Conservation (phyloP, 2,329 filamentous ascomycete genomes). For the Metarhizium rileyi region DNA sequence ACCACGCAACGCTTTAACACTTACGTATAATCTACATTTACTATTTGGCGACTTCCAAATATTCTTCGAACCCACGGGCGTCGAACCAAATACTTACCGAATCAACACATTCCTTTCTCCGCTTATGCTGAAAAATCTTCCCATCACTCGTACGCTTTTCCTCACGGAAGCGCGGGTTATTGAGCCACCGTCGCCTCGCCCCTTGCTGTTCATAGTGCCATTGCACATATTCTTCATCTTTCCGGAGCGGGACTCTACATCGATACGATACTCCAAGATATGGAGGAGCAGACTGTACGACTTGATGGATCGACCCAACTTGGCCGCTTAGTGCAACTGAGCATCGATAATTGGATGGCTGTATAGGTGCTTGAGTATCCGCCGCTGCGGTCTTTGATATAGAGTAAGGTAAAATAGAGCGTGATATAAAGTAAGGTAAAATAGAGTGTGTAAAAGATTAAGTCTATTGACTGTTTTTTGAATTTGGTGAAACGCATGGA, state of each 20-base stretch:
- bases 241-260: conserved; percentile 23
- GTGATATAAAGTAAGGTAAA: no score
- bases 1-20: conserved; percentile 24
- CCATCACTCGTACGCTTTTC: conserved; percentile 20
- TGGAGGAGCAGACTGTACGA: background rate
- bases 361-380: background rate
- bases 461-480: no score
- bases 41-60: conserved; percentile 14
- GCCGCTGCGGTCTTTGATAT: no score
- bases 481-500: no score
- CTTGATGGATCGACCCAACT: conserved; percentile 4
- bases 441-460: no score
- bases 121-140: conserved; percentile 9
- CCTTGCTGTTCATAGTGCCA: conserved; percentile 23
- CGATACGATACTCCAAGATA: conserved; percentile 15
- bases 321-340: background rate
- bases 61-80: conserved; percentile 11
- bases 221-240: conserved; percentile 23
- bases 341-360: background rate
- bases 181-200: conserved; percentile 21
- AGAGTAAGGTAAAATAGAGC: no score
- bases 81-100: conserved; percentile 20
- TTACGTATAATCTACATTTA: conserved; percentile 11
- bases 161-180: conserved; percentile 16
- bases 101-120: conserved; percentile 11